A percentile compares a stretch with the other conserved stretches of the same genome.
phyloP scores from a whole-genome alignment of 148 eudicot genomes.

The Cornus controversa region DNA sequence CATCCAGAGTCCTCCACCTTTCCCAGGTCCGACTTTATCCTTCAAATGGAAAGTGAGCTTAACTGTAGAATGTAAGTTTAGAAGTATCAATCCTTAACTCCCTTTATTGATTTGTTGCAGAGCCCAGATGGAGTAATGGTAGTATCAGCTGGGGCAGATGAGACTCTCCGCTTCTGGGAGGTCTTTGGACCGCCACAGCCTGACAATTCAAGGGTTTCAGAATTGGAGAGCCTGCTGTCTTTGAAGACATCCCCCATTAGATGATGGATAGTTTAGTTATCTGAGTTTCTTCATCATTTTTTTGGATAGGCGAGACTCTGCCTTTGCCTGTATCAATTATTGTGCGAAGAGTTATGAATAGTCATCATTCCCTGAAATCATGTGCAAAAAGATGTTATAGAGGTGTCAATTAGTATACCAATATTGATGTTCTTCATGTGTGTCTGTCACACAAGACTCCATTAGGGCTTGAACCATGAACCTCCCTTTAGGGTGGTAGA shows the following conservation, averaged over 20 bases:
- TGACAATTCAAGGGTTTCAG: not conserved
- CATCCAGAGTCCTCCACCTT: constrained; percentile 36
- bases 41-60: not conserved
- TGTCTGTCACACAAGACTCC: no score
- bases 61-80: not conserved
- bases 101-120: constrained; percentile 19
- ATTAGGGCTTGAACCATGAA: no score
- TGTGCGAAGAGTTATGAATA: no score
- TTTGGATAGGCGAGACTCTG: no score
- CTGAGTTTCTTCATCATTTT: no score
- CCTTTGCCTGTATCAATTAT: no score
- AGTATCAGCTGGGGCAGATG: constrained; percentile 38
- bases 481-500: no score
- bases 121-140: constrained; percentile 47
- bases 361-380: no score
- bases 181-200: constrained; percentile 30
- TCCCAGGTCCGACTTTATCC: no score
- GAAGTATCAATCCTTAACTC: not conserved
- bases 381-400: no score
- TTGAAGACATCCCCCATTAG: constrained; percentile 22
- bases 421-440: no score
- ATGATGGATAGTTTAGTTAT: not conserved
- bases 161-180: constrained; percentile 40
- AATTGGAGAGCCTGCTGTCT: constrained; percentile 27
- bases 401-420: no score